A percentile compares a stretch with the other conserved stretches of the same genome.
phyloP scores from a whole-genome alignment of 805 yeast genomes.

The Kurtzmaniella fragi region DNA sequence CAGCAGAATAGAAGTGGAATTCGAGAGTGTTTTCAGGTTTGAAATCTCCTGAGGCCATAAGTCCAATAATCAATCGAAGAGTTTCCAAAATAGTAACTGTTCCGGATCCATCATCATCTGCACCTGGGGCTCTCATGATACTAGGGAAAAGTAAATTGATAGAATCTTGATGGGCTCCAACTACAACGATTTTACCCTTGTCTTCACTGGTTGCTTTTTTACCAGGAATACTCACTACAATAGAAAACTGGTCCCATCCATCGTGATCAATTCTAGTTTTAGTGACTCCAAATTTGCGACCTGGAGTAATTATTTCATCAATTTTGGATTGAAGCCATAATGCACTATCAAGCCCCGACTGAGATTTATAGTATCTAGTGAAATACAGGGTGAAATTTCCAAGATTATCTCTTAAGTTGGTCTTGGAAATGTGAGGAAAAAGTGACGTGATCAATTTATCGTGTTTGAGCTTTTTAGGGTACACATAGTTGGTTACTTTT shows the following conservation, averaged over 20 bases:
- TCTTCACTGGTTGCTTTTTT: constrained; percentile 27
- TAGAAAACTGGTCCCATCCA: constrained; percentile 73
- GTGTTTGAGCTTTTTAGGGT: constrained; percentile 46
- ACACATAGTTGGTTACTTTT: constrained; percentile 34
- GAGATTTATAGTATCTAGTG: constrained; percentile 73
- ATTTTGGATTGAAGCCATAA: constrained; percentile 59
- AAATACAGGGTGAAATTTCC: constrained; percentile 62
- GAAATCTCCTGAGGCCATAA: constrained; percentile 28
- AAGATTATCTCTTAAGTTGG: constrained; percentile 47
- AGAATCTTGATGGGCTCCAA: constrained; percentile 91
- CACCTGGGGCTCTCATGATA: constrained; percentile 78
- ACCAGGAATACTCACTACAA: constrained; percentile 64
- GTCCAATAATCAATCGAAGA: constrained; percentile 52
- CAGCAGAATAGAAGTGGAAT: constrained; percentile 94
- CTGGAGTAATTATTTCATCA: constrained; percentile 26
- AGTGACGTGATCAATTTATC: constrained; percentile 36
- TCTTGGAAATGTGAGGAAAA: constrained; percentile 40
- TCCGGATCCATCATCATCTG: constrained; percentile 93
- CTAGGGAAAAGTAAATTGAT: constrained; percentile 69
- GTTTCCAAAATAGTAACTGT: constrained; percentile 75
- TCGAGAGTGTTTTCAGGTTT: constrained; percentile 71
- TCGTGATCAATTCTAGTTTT: constrained; percentile 54
- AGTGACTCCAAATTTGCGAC: constrained; percentile 18
- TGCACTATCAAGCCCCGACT: constrained; percentile 66
- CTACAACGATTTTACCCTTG: constrained; percentile 51